Base-by-base conservation (phyloP, 169 alveolate species). In the Eimeria necatrix region DNA sequence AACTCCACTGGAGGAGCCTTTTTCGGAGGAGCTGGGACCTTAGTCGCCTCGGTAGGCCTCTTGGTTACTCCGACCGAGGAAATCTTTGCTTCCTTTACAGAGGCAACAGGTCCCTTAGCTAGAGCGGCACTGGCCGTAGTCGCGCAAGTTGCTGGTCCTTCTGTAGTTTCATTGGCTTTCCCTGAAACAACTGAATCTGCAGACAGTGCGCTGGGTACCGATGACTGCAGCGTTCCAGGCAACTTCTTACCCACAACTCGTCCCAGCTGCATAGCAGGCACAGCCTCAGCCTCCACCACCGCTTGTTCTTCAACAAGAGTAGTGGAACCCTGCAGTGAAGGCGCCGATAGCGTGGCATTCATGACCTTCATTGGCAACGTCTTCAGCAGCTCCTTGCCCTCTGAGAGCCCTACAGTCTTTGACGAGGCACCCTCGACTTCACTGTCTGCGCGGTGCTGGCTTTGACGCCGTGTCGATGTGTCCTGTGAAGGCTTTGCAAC, bases 21-120 rank as follows among this genome's bases (percentile, higher is more conserved):
- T 49, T 80, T 80, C 51, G 89, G 89, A 56, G 89, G 89, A 24
- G 89, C 73, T 60, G 89, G 89, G 24, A 80, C 89, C 89, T 80
- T 80, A 49, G 53, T 80, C 12, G 26, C 89, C 71, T 80, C 51
- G 24, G 73, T 68, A 26, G 49, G 26, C 70, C 70, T 26, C 89
- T 80, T 80, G 1, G 89, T 51, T 60, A 53, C 9, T 20, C 51
- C 24, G 0, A 18, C n/a, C 60, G 46, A 53, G 41, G 20, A 53
- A 4, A 4, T 48, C 85, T 74, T 48, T 32, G 61, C 85, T 6
- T n/a, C 61, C 18, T 74, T 49, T 16, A 20, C 60, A 12, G 89
- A 80, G 2, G 51, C 51, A 52, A 68, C 73, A 80, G 89, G 5
- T 49, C 49, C 22, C 22, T n/a, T 52, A 49, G 52, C 89, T 2